Evolutionary conservation across 768 basidiomycete species (phyloP).

Genomic region (Russula abietina): DNA sequence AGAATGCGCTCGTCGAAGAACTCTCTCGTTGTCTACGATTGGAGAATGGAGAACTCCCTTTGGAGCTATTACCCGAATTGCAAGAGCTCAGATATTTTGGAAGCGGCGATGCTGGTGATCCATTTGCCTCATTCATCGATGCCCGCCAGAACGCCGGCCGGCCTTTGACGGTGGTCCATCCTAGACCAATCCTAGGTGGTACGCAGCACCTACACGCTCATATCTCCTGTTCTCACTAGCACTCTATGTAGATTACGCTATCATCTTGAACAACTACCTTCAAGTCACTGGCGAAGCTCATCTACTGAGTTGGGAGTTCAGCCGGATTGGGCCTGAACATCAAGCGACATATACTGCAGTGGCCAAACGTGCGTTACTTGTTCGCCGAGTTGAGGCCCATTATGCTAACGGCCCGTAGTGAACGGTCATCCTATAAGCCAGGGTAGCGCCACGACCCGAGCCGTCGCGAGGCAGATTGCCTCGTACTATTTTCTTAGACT

Average conservation of each 20-base stretch:
- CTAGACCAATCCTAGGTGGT: background rate
- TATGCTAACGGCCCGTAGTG: conserved; percentile 10
- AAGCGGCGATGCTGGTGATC: too few species aligned
- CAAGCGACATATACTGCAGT: conserved; percentile 20
- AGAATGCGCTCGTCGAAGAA: too few species aligned
- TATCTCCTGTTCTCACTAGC: background rate
- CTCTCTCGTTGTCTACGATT: too few species aligned
- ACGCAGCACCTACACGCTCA: background rate
- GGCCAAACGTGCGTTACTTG: conserved; percentile 17
- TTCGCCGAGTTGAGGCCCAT: background rate
- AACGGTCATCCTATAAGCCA: conserved; percentile 17
- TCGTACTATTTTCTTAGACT: conserved; percentile 17
- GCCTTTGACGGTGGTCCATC: too few species aligned
- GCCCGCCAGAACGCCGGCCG: too few species aligned
- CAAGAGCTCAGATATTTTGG: too few species aligned
- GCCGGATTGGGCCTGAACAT: conserved; percentile 22
- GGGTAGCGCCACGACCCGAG: conserved; percentile 19
- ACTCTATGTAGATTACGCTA: conserved; percentile 16
- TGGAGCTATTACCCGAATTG: too few species aligned
- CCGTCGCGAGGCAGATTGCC: conserved; percentile 20
- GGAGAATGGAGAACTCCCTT: too few species aligned
- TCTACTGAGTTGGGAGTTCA: conserved; percentile 22
- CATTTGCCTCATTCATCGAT: too few species aligned
- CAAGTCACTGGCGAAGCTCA: conserved; percentile 19
- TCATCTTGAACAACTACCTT: conserved; percentile 24